These are phyloP conservation scores for Suillus subluteus DNA, from an alignment of 768 basidiomycete species.

Conservation along the genomic window DNA sequence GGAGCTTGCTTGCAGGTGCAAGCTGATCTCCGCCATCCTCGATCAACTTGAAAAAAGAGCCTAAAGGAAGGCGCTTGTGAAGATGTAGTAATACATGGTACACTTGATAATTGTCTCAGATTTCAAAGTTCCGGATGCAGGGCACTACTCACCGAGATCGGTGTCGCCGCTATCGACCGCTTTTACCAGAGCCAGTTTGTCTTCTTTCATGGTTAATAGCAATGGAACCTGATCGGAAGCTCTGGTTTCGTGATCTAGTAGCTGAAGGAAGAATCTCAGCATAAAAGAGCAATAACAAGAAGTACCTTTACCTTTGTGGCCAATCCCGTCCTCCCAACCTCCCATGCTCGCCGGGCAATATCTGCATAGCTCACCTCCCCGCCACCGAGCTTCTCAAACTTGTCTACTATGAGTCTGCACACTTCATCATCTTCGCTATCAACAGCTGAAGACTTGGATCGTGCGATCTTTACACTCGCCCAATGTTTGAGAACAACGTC, in stretches of 20 bases:
- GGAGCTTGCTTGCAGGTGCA: slow-evolving; percentile 72
- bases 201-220: slow-evolving; percentile 94
- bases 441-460: slow-evolving; percentile 64
- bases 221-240: slow-evolving; percentile 94
- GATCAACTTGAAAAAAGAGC: slow-evolving; percentile 91
- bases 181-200: slow-evolving; percentile 82
- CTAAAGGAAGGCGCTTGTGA: slow-evolving; percentile 79
- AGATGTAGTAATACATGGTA: slow-evolving; percentile 93
- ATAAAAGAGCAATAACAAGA: not conserved
- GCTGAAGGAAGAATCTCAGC: slow-evolving; percentile 41
- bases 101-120: slow-evolving; percentile 50
- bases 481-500: slow-evolving; percentile 92
- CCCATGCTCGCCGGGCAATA: slow-evolving; percentile 93
- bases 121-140: not conserved
- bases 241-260: slow-evolving; percentile 88
- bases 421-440: slow-evolving; percentile 75
- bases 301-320: slow-evolving; percentile 72
- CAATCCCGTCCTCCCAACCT: slow-evolving; percentile 75
- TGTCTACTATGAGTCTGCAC: slow-evolving; percentile 83
- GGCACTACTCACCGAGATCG: slow-evolving; percentile 70
- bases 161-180: slow-evolving; percentile 96
- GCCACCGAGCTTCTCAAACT: slow-evolving; percentile 82
- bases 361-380: slow-evolving; percentile 90
- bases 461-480: slow-evolving; percentile 90
- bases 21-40: slow-evolving; percentile 86